Evolutionary conservation across 805 yeast species (phyloP).

Genomic region (Candida ipomoeae): DNA sequence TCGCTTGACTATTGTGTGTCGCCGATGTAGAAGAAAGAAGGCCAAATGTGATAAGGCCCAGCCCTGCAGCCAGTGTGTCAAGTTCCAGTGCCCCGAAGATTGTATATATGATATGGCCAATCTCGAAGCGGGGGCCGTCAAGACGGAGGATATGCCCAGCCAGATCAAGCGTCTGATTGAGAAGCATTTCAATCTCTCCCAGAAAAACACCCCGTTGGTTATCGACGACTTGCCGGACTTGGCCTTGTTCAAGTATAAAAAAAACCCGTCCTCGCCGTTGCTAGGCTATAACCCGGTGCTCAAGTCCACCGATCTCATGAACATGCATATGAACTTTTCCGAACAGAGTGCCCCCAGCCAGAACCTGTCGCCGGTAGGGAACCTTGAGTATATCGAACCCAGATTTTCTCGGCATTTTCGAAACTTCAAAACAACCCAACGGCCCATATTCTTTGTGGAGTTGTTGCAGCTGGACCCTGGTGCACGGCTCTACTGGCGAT

Average conservation of each 20-base stretch:
- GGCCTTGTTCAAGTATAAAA: neutral
- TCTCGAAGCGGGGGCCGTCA: neutral
- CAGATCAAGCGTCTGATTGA: conserved; percentile 2
- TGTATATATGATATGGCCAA: conserved; percentile 12
- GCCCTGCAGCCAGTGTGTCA: conserved; percentile 14
- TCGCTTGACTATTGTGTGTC: conserved; percentile 15
- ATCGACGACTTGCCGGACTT: neutral
- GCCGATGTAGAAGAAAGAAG: conserved; percentile 16
- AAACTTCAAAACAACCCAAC: conserved; percentile 8
- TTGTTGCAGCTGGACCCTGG: conserved; percentile 21
- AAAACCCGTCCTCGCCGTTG: conserved; percentile 1
- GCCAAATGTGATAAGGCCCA: conserved; percentile 13
- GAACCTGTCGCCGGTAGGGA: conserved; percentile 1
- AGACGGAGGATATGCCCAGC: neutral
- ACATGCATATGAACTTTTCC: conserved; percentile 15
- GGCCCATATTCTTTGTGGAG: conserved; percentile 14
- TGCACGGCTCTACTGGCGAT: conserved; percentile 14
- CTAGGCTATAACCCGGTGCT: conserved; percentile 15
- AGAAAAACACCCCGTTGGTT: neutral
- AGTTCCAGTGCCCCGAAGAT: conserved; percentile 11
- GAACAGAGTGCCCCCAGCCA: neutral
- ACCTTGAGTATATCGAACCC: conserved; percentile 6
- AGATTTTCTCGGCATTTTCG: conserved; percentile 1
- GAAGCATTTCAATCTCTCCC: neutral
- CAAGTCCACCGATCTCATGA: conserved; percentile 11